These are phyloP conservation scores for Cercospora sojina DNA, from an alignment of 2,329 filamentous ascomycete genomes.

Conservation along the genomic window DNA sequence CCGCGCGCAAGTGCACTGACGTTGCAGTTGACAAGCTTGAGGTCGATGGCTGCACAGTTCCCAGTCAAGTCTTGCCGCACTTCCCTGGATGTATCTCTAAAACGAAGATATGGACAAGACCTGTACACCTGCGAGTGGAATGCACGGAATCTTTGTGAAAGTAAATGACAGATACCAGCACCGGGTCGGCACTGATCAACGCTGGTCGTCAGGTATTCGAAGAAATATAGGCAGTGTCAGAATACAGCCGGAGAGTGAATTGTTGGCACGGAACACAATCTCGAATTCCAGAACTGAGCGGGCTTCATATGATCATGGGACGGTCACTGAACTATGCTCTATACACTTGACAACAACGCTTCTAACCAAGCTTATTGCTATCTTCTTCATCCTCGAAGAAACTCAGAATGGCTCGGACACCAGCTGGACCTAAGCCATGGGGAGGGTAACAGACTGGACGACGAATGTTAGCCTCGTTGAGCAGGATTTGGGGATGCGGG, in stretches of 20 bases:
- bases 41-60: background rate
- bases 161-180: background rate
- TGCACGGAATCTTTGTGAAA: background rate
- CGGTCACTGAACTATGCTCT: background rate
- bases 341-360: background rate
- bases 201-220: background rate
- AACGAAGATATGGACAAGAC: background rate
- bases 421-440: slow-evolving; percentile 77
- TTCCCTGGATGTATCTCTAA: background rate
- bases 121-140: background rate
- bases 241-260: background rate
- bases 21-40: background rate
- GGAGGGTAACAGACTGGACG: slow-evolving; percentile 75
- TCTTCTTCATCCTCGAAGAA: slow-evolving; percentile 75
- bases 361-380: slow-evolving; percentile 23
- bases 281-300: background rate
- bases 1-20: background rate
- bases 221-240: background rate
- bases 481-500: background rate
- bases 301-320: background rate
- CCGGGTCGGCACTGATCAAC: background rate
- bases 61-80: background rate
- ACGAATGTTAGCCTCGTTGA: background rate
- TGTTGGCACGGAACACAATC: background rate
- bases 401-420: slow-evolving; percentile 79